Conservation (phyloP, 345 rosid genomes). For the Populus nigra region DNA sequence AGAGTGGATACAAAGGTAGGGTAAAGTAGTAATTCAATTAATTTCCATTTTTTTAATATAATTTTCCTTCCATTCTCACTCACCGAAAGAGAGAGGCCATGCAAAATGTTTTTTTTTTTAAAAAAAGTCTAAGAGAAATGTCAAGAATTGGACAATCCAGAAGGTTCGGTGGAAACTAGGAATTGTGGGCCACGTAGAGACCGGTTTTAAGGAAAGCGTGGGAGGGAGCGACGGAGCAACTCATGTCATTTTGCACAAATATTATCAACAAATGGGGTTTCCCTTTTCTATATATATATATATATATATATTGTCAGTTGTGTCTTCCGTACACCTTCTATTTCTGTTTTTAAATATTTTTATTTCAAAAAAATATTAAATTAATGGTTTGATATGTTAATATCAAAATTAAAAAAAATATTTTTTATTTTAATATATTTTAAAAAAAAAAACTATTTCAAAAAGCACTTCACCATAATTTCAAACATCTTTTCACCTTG, state of each 20-base stretch:
- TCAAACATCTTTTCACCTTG: not conserved
- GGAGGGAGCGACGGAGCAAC: constrained; percentile 2
- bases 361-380: no score
- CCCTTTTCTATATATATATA: no score
- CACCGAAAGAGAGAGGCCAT: not conserved
- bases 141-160: not conserved
- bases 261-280: not conserved
- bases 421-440: no score
- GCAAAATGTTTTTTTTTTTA: no score
- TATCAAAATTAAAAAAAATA: no score
- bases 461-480: no score
- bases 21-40: not conserved
- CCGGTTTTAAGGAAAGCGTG: not conserved
- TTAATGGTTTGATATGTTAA: no score
- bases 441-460: no score
- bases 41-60: not conserved
- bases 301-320: no score
- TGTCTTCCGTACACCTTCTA: no score
- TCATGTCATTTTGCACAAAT: not conserved
- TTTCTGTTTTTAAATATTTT: no score
- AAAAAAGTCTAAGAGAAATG: not conserved
- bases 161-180: constrained; percentile 3
- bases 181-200: not conserved
- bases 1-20: not conserved
- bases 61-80: not conserved